These are phyloP conservation scores for Thalassiosira profunda DNA, from an alignment of 108 stramenopile genomes.

Conservation along the genomic window DNA sequence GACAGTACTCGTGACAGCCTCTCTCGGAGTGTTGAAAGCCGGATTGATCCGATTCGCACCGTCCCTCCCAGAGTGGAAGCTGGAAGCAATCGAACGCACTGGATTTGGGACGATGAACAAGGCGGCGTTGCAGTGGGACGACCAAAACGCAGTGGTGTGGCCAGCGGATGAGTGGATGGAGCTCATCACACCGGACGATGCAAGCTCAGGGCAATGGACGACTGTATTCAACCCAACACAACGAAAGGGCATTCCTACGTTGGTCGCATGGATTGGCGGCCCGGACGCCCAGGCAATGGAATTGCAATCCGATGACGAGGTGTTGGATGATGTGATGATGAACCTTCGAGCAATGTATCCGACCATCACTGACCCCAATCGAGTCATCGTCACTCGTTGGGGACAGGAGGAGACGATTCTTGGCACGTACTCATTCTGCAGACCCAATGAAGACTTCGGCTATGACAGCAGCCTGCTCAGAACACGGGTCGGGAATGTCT, in stretches of 20 bases:
- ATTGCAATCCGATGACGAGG: constrained; percentile 28
- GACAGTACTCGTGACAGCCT: constrained; percentile 59
- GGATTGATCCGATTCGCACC: constrained; percentile 56
- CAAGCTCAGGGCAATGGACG: constrained; percentile 23
- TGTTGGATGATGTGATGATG: constrained; percentile 22
- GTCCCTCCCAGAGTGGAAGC: constrained; percentile 50
- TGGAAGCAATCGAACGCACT: constrained; percentile 51
- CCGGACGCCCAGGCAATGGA: constrained; percentile 18
- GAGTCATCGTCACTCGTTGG: constrained; percentile 46
- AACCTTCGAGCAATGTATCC: constrained; percentile 36
- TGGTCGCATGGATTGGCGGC: constrained; percentile 22
- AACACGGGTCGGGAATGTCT: constrained; percentile 14
- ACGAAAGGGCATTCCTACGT: constrained; percentile 16
- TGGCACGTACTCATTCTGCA: constrained; percentile 37
- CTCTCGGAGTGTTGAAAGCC: constrained; percentile 71
- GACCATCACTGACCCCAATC: constrained; percentile 32
- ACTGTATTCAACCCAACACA: constrained; percentile 23
- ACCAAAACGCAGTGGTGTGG: constrained; percentile 23
- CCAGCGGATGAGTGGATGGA: constrained; percentile 21
- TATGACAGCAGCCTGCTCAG: background rate
- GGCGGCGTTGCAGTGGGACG: constrained; percentile 46
- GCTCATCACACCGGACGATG: constrained; percentile 25
- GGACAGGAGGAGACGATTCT: constrained; percentile 25
- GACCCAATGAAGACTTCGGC: background rate
- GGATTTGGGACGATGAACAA: constrained; percentile 66